Base-by-base conservation (phyloP, 192 early-diverging fungal genomes). In the Backusella psychrophila region DNA sequence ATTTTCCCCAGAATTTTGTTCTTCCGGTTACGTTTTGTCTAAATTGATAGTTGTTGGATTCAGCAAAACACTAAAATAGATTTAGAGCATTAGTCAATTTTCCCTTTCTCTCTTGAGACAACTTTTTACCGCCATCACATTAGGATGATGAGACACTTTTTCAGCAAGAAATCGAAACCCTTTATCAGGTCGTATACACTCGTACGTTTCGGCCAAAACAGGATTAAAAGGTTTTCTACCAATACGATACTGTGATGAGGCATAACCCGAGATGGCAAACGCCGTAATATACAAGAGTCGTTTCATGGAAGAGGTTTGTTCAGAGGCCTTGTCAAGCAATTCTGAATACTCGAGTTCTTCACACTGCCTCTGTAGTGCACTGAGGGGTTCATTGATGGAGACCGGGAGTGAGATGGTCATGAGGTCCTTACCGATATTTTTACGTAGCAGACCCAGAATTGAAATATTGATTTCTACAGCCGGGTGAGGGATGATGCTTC, bases 121-220 rank as follows among this genome's bases (percentile, higher is more conserved):
- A 39, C 38, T 15, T 83, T 14, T 83, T 67, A 71, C 75, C 3
- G 91, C 93, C 96, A 98, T 98, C 44, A 97, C 82, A 14, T 95
- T 94, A 49, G 97, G 97, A 75, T 94, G 91, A 76, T 98, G 97
- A 68, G 91, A 93, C 66, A 97, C 96, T 86, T 99, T 98, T 80
- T 99, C 97, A 11, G 97, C 84, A 69, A 99, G 87, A 78, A 94
- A 98, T 68, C 88, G 89, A 83, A 96, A 99, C 0, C 95, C 94
- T 73, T 87, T 89, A 78, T 93, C 93, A 8, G 92, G 86, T 34
- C 95, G 86, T 53, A 95, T 86, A 81, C 87, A 93, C 80, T 99
- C 97, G 82, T 94, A 99, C 1, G 97, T 99, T 81, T 99, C 97
- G 72, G 95, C 96, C 75, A 96, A 88, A n/a, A 99, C 86, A 29